These are phyloP conservation scores for Solanum dulcamara DNA, from an alignment of 257 asterid species.

Conservation along the genomic window DNA sequence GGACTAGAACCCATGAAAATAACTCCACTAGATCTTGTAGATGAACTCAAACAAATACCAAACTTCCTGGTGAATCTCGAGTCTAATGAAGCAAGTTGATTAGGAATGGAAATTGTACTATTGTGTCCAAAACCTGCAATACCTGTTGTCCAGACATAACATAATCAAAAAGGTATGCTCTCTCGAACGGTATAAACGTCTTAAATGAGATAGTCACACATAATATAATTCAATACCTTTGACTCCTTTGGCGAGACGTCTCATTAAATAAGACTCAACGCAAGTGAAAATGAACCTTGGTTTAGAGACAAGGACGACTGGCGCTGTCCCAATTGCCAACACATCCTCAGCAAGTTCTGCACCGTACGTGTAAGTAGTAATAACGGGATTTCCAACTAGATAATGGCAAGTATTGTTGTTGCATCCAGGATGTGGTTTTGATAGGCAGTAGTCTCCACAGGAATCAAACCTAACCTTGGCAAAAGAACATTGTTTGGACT, in stretches of 20 bases:
- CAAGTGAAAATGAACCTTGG: slow-evolving; percentile 37
- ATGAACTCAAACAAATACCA: not conserved
- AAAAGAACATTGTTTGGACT: slow-evolving; percentile 42
- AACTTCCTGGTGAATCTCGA: slow-evolving; percentile 6
- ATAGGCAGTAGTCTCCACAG: slow-evolving; percentile 25
- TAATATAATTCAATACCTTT: not conserved
- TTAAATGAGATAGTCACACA: not conserved
- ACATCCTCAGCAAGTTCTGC: slow-evolving; percentile 48
- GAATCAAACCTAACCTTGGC: slow-evolving; percentile 4
- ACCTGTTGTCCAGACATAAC: not conserved
- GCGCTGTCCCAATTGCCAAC: slow-evolving; percentile 27
- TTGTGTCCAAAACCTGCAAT: slow-evolving; percentile 6
- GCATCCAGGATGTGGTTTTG: slow-evolving; percentile 42
- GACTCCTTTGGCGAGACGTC: slow-evolving; percentile 12
- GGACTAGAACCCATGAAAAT: not conserved
- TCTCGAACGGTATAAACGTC: not conserved
- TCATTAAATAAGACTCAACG: slow-evolving; percentile 22
- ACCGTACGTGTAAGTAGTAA: slow-evolving; percentile 19
- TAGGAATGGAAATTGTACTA: slow-evolving; percentile 1
- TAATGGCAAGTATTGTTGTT: slow-evolving; percentile 37
- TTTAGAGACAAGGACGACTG: slow-evolving; percentile 31
- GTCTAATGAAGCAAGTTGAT: not conserved
- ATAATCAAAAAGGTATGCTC: not conserved
- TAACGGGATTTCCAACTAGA: slow-evolving; percentile 33
- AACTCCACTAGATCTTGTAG: not conserved